These are phyloP conservation scores for Psilocybe sp. DNA, from an alignment of 768 basidiomycete genomes.

Conservation along the genomic window DNA sequence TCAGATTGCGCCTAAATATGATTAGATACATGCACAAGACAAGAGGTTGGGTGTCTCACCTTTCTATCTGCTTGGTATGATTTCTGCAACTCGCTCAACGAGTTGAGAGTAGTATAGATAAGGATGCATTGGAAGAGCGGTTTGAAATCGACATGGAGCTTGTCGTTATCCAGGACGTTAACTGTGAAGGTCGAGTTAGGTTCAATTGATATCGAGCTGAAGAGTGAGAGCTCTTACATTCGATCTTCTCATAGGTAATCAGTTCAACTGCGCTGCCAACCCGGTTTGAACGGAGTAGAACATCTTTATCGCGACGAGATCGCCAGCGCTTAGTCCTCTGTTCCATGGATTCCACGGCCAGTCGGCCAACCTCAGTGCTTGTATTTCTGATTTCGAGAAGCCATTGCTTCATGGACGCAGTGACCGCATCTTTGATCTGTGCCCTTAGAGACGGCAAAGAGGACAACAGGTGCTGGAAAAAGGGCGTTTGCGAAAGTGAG, in stretches of 20 bases:
- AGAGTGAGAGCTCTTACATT: slow-evolving; percentile 76
- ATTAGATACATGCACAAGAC: slow-evolving; percentile 3
- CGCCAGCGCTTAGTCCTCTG: slow-evolving; percentile 80
- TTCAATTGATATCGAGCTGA: not conserved
- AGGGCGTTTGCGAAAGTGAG: slow-evolving; percentile 86
- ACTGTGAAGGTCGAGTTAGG: slow-evolving; percentile 42
- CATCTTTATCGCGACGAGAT: slow-evolving; percentile 79
- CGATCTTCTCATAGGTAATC: slow-evolving; percentile 90
- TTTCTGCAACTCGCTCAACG: slow-evolving; percentile 83
- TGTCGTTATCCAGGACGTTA: slow-evolving; percentile 89
- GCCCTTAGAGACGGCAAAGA: slow-evolving; percentile 87
- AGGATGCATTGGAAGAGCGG: slow-evolving; percentile 96
- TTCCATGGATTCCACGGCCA: slow-evolving; percentile 91
- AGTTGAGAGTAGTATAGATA: slow-evolving; percentile 89
- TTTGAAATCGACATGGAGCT: slow-evolving; percentile 87
- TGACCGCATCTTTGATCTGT: slow-evolving; percentile 92
- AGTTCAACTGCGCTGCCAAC: slow-evolving; percentile 92
- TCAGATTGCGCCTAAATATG: slow-evolving; percentile 85
- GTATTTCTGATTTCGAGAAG: slow-evolving; percentile 90
- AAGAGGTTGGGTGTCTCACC: slow-evolving; percentile 33
- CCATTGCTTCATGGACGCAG: slow-evolving; percentile 96
- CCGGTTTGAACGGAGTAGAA: slow-evolving; percentile 67
- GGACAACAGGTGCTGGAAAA: slow-evolving; percentile 88
- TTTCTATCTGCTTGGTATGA: slow-evolving; percentile 98
- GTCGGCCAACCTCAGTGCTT: slow-evolving; percentile 78